Evolutionary conservation across 345 rosid genomes (phyloP), one percentile per base, ranked within the genome.

Genomic region (Gossypium bickii): DNA sequence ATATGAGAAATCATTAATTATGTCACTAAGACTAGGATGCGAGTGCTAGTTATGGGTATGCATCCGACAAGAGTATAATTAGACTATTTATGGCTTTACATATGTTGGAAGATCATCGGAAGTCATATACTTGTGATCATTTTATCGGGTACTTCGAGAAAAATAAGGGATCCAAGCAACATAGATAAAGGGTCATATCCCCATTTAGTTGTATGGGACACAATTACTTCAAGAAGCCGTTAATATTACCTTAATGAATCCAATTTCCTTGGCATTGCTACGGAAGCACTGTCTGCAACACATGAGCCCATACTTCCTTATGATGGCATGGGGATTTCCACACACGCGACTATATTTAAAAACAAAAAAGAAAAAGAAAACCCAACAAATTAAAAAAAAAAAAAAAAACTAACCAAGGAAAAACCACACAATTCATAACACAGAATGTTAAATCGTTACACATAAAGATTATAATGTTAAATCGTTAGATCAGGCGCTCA

Each of bases 301-400:
- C 74, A 76, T 82, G 17, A 82, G 85, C 1, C 77, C 85, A 71
- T 82, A 82, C 83, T 82, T 82, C 58, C 85, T 71, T 38, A 82
- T 82, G 22, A 82, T 17, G 16, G 83, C 85, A 62, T 82, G 85
- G 1, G 85, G 81, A 76, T 82, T 82, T 64, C 86, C 83, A 2
- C 83, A 83, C 53, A 80, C 84, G 52, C 84, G 84, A 73, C 84
- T 81, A 53, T 67, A 52, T 0, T 34, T 34, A 5, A 34, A 34
- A 52, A 70, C 41, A 43, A 24, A 24, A 69, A 62, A 43, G 65
- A 62, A 63, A 64, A 1, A 55, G 12, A 68, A 13, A 16, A 20
- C 56, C 41, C 41, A 34, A 34, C 1, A 34, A 34, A 34, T 34
- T 34, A 29, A 48, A 7, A 11, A 6, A 18, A 15, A 58, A 18